A percentile compares a stretch with the other conserved stretches of the same genome.
phyloP scores from a whole-genome alignment of 352 stramenopile species.

The Phytophthora palmivora region DNA sequence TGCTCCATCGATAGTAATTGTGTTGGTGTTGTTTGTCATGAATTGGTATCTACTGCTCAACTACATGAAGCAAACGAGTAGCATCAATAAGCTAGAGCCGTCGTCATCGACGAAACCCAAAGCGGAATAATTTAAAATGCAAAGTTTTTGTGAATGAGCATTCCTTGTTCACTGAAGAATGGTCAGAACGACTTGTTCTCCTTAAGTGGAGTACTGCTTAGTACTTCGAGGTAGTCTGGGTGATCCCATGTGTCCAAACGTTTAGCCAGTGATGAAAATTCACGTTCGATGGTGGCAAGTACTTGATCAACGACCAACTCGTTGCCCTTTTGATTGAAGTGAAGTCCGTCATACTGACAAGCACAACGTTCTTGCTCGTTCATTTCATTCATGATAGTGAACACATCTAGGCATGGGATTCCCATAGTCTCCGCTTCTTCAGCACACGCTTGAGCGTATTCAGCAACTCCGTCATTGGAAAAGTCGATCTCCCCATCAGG shows the following conservation, averaged over 20 bases:
- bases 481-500: constrained; percentile 39
- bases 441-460: constrained; percentile 38
- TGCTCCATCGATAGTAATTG: constrained; percentile 28
- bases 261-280: constrained; percentile 31
- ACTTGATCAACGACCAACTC: constrained; percentile 31
- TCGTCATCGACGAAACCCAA: constrained; percentile 33
- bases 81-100: constrained; percentile 5
- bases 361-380: constrained; percentile 14
- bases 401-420: constrained; percentile 30
- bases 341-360: constrained; percentile 43
- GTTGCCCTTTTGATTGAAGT: constrained; percentile 44
- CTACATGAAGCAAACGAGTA: constrained; percentile 27
- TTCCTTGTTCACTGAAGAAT: not conserved
- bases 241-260: constrained; percentile 37
- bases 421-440: constrained; percentile 20
- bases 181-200: constrained; percentile 7
- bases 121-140: constrained; percentile 32
- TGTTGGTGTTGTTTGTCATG: constrained; percentile 40
- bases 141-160: constrained; percentile 14
- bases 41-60: constrained; percentile 41
- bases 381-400: constrained; percentile 35
- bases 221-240: constrained; percentile 36
- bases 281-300: constrained; percentile 23
- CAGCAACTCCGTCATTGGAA: constrained; percentile 30
- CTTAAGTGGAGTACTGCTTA: not conserved